Evolutionary conservation across 306 rosid genomes (phyloP).

Genomic region (Hippophae rhamnoides): DNA sequence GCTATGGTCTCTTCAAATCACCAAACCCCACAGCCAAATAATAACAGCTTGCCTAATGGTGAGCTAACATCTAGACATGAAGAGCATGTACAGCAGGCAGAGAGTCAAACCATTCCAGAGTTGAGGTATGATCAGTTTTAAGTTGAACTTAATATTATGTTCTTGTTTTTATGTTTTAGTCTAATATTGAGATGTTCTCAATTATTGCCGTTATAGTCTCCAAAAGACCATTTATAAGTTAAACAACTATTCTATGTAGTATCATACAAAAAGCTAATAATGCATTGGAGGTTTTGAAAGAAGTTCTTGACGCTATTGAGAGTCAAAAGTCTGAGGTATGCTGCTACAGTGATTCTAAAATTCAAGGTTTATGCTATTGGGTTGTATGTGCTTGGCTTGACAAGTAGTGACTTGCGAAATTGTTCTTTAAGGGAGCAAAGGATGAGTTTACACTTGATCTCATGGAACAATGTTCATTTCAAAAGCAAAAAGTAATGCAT

Average conservation of each 20-base stretch:
- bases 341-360: conserved; percentile 10
- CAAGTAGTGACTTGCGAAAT: neutral
- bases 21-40: conserved; percentile 42
- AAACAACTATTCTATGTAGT: conserved; percentile 37
- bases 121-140: conserved; percentile 45
- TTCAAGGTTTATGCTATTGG: neutral
- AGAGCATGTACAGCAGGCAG: conserved; percentile 31
- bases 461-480: conserved; percentile 93
- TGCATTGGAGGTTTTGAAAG: conserved; percentile 69
- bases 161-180: no score
- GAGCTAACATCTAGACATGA: conserved; percentile 46
- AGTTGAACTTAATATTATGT: no score
- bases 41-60: conserved; percentile 32
- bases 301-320: conserved; percentile 85
- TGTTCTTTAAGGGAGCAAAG: conserved; percentile 50
- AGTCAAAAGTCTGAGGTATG: conserved; percentile 69
- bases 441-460: conserved; percentile 97
- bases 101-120: conserved; percentile 55
- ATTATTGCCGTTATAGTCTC: neutral
- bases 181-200: no score
- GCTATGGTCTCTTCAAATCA: conserved; percentile 38
- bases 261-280: conserved; percentile 78
- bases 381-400: neutral
- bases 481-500: conserved; percentile 90
- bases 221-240: conserved; percentile 8